Evolutionary conservation across 1,284 basidiomycete species (phyloP).

Genomic region (Irpex sp.): DNA sequence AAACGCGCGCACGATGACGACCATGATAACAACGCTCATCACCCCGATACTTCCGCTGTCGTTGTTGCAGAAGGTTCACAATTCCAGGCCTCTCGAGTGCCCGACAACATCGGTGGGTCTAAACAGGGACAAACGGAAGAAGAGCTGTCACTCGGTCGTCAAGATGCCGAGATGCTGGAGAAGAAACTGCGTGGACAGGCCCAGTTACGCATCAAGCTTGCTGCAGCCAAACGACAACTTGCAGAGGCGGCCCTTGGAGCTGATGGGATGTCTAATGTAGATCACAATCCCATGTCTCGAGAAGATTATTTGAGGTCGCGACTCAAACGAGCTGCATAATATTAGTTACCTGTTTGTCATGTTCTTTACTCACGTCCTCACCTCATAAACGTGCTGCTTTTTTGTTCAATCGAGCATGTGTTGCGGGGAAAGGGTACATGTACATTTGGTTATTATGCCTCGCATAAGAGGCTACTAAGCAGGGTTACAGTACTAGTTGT

Average conservation of each 20-base stretch:
- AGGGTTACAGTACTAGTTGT: background rate
- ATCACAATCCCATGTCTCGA: background rate
- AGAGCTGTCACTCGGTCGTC: conserved; percentile 3
- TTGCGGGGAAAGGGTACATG: too few relatives aligned
- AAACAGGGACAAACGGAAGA: background rate
- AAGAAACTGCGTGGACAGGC: conserved; percentile 44
- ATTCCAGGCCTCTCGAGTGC: background rate
- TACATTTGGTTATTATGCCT: too few relatives aligned
- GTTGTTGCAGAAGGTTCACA: background rate
- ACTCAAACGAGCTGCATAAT: background rate
- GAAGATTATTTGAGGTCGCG: background rate
- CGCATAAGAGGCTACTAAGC: background rate
- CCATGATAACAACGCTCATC: background rate
- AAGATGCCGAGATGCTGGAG: conserved; percentile 30
- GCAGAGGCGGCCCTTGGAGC: conserved; percentile 16
- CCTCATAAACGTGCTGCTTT: background rate
- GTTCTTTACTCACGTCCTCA: background rate
- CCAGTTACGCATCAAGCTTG: conserved; percentile 46
- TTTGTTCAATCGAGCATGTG: background rate
- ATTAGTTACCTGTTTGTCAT: background rate
- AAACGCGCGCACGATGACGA: conserved; percentile 25
- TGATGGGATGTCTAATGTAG: background rate
- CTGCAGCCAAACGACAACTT: conserved; percentile 35
- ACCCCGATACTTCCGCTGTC: background rate
- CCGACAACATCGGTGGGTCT: conserved; percentile 1